These are phyloP conservation scores for Lavandula angustifolia DNA, from an alignment of 257 asterid genomes.

Conservation along the genomic window DNA sequence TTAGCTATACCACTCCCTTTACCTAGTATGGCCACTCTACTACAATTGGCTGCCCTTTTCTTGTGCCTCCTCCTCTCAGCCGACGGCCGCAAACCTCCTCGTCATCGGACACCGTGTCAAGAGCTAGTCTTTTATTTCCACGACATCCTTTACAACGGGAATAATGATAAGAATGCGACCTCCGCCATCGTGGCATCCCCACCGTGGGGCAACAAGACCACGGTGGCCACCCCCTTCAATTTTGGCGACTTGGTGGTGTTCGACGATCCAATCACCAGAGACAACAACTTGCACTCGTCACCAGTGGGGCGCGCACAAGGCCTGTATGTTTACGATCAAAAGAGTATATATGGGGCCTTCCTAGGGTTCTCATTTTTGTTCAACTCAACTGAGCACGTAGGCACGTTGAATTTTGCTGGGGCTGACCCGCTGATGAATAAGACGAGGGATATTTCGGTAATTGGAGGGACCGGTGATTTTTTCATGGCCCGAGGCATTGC, in stretches of 20 bases:
- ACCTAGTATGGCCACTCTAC: slow-evolving; percentile 21
- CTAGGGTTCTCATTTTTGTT: slow-evolving; percentile 60
- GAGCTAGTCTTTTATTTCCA: slow-evolving; percentile 52
- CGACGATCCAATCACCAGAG: slow-evolving; percentile 74
- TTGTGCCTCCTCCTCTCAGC: slow-evolving; percentile 19
- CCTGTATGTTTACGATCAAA: slow-evolving; percentile 50
- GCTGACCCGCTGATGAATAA: no score
- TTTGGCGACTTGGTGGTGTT: slow-evolving; percentile 66
- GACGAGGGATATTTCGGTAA: no score
- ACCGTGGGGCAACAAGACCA: slow-evolving; percentile 60
- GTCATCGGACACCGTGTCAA: slow-evolving; percentile 16
- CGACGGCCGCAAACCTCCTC: background rate
- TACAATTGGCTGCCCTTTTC: slow-evolving; percentile 11
- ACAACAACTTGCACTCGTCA: slow-evolving; percentile 60
- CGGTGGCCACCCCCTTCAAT: slow-evolving; percentile 38
- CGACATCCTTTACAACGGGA: slow-evolving; percentile 63
- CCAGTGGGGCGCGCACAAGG: slow-evolving; percentile 82
- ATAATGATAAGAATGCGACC: slow-evolving; percentile 59
- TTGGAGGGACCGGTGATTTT: no score
- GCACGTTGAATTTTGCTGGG: no score
- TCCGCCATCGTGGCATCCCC: slow-evolving; percentile 62
- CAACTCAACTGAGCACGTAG: slow-evolving; percentile 49
- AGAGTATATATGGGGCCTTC: slow-evolving; percentile 49
- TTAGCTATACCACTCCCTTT: background rate
- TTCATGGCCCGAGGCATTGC: no score